Percentiles rank a stretch among this genome's conserved stretches.
phyloP scores from a whole-genome alignment of 1,284 basidiomycete genomes.

The Puccinia hordei region DNA sequence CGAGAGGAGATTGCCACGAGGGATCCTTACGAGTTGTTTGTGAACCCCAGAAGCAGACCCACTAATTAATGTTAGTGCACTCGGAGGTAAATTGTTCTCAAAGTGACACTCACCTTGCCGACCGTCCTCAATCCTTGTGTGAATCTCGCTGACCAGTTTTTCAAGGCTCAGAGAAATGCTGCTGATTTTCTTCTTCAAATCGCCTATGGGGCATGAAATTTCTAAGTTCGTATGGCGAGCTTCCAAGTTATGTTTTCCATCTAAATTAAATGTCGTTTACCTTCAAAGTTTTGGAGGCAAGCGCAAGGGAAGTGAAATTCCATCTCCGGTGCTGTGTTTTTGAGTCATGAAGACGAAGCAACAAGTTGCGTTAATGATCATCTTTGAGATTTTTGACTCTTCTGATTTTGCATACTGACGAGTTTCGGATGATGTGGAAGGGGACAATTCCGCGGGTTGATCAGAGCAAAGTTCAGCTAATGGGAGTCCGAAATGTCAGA shows the following conservation, averaged over 20 bases:
- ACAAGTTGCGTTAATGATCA: neutral
- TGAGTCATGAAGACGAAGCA: constrained; percentile 6
- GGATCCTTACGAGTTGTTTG: neutral
- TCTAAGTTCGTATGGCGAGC: constrained; percentile 8
- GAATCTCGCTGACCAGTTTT: constrained; percentile 9
- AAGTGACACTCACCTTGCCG: constrained; percentile 1
- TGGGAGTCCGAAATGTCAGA: constrained; percentile 2
- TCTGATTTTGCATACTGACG: constrained; percentile 9
- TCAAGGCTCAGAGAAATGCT: neutral
- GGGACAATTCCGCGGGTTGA: constrained; percentile 5
- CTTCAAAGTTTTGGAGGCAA: constrained; percentile 6
- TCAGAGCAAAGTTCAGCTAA: constrained; percentile 1
- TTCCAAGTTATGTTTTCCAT: constrained; percentile 10
- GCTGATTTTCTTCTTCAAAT: constrained; percentile 1
- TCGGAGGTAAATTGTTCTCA: constrained; percentile 9
- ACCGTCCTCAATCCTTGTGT: constrained; percentile 1
- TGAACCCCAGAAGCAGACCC: constrained; percentile 4
- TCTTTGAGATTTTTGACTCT: constrained; percentile 10
- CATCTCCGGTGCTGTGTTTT: constrained; percentile 4
- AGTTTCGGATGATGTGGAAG: constrained; percentile 6
- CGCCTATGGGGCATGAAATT: constrained; percentile 8
- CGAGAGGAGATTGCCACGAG: too few relatives aligned
- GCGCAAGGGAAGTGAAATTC: constrained; percentile 5
- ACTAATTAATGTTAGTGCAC: constrained; percentile 6
- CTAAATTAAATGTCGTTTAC: neutral